phyloP scores from a whole-genome alignment of 1,284 basidiomycete genomes.

The Apiotrichum gracile region DNA sequence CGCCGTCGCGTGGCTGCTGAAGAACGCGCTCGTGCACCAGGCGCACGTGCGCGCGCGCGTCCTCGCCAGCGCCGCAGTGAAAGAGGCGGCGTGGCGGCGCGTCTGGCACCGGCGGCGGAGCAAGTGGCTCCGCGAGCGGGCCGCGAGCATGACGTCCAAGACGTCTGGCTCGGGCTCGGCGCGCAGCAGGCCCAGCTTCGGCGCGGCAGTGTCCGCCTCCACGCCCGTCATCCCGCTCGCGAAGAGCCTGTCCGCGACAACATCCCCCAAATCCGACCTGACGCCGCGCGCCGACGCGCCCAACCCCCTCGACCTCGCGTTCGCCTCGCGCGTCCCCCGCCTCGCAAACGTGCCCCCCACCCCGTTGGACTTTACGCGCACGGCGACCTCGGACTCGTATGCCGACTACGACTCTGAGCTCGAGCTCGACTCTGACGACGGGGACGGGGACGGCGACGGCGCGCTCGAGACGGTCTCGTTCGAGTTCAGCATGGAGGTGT shows the following conservation, averaged over 20 bases:
- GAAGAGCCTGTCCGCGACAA: background rate
- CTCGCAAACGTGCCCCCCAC: background rate
- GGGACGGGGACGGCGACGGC: slow-evolving; percentile 13
- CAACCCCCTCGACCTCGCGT: slow-evolving; percentile 2
- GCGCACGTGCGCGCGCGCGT: slow-evolving; percentile 81
- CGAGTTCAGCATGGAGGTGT: slow-evolving; percentile 24
- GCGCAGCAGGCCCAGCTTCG: slow-evolving; percentile 7
- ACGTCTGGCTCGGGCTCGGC: background rate
- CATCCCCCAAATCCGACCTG: background rate
- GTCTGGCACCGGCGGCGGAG: slow-evolving; percentile 34
- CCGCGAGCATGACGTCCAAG: background rate
- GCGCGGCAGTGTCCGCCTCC: background rate
- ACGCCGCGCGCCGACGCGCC: background rate
- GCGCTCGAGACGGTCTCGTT: background rate
- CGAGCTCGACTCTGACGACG: slow-evolving; percentile 38
- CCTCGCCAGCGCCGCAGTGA: slow-evolving; percentile 69
- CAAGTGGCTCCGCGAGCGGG: slow-evolving; percentile 27
- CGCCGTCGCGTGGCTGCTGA: slow-evolving; percentile 87
- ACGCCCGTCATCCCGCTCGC: background rate
- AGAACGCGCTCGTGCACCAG: slow-evolving; percentile 75
- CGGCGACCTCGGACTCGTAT: slow-evolving; percentile 5
- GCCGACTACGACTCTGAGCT: slow-evolving; percentile 31
- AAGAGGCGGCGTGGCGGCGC: slow-evolving; percentile 51
- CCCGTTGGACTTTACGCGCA: background rate
- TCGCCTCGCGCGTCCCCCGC: slow-evolving; percentile 11